Evolutionary conservation across 1,139 yeast species (phyloP).

Genomic region (Debaryomyces singareniensis): DNA sequence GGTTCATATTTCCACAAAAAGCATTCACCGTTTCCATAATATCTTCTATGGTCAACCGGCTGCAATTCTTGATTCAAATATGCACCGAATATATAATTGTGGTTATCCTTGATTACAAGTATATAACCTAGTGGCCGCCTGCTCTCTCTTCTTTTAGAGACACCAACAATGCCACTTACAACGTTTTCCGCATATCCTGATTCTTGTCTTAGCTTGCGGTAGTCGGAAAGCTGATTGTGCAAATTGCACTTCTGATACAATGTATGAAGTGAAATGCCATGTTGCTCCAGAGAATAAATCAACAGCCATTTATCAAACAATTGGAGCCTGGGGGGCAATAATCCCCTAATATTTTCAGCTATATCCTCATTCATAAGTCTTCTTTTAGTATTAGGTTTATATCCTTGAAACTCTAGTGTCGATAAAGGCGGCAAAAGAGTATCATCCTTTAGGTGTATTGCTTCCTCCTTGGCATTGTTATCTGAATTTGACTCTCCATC

Average conservation of each 20-base stretch:
- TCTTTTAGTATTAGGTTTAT: conserved; percentile 48
- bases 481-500: neutral
- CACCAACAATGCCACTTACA: conserved; percentile 24
- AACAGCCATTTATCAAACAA: conserved; percentile 72
- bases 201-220: conserved; percentile 14
- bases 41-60: conserved; percentile 65
- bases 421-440: conserved; percentile 27
- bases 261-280: conserved; percentile 83
- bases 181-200: conserved; percentile 34
- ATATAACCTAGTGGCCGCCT: conserved; percentile 61
- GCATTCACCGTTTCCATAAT: conserved; percentile 93
- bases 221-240: conserved; percentile 22
- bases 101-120: conserved; percentile 57
- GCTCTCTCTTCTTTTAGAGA: conserved; percentile 16
- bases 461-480: neutral
- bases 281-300: conserved; percentile 79
- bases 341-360: conserved; percentile 66
- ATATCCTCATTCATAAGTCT: conserved; percentile 51
- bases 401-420: conserved; percentile 43
- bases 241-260: conserved; percentile 44
- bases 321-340: conserved; percentile 75
- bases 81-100: conserved; percentile 71
- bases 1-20: conserved; percentile 74
- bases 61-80: conserved; percentile 70
- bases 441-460: neutral